These are phyloP conservation scores for Citrus maxima DNA, from an alignment of 345 rosid species.

Conservation along the genomic window DNA sequence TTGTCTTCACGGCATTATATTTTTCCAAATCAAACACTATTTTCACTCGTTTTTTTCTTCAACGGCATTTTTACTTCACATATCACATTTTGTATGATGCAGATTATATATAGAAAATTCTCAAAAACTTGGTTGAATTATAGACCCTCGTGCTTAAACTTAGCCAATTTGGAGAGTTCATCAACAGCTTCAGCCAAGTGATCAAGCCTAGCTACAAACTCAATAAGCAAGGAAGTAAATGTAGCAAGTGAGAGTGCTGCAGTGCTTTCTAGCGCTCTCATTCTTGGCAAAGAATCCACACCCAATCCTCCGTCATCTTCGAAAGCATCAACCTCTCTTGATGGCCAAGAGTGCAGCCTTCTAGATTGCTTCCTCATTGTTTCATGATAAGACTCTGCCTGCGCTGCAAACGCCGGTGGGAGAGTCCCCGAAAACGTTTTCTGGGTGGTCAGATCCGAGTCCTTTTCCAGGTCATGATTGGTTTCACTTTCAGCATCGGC, in stretches of 20 bases:
- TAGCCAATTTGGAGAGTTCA: conserved; percentile 51
- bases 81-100: neutral
- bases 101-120: neutral
- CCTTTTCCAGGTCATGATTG: conserved; percentile 3
- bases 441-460: neutral
- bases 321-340: conserved; percentile 48
- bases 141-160: conserved; percentile 38
- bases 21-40: neutral
- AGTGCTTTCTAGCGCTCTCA: conserved; percentile 59
- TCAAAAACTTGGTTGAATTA: neutral
- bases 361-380: conserved; percentile 56
- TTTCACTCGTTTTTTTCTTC: neutral
- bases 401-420: neutral
- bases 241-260: conserved; percentile 56
- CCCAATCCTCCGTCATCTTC: conserved; percentile 43
- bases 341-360: conserved; percentile 60
- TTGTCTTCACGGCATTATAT: neutral
- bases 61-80: neutral
- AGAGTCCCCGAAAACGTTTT: neutral
- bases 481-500: conserved; percentile 18
- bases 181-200: conserved; percentile 65
- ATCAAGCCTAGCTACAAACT: conserved; percentile 62
- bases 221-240: conserved; percentile 57
- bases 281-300: conserved; percentile 32
- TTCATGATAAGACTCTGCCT: conserved; percentile 45